phyloP scores from a whole-genome alignment of 1,139 yeast genomes.

The Candida sp. region DNA sequence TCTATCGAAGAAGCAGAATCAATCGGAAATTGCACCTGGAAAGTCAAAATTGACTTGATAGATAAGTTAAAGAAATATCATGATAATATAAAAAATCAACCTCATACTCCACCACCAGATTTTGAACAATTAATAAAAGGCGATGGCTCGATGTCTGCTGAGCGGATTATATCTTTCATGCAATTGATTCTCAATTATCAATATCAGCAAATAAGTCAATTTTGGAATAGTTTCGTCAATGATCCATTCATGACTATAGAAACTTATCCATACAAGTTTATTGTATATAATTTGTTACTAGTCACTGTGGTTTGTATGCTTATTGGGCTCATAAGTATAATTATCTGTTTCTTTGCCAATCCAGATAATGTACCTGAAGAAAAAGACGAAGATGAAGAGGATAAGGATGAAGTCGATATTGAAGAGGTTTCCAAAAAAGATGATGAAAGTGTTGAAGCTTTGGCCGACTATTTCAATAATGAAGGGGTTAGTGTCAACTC shows the following conservation, averaged over 20 bases:
- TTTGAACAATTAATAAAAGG: constrained; percentile 30
- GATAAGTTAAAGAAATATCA: constrained; percentile 28
- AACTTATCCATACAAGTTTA: constrained; percentile 45
- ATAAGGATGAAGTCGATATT: not conserved
- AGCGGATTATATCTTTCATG: constrained; percentile 15
- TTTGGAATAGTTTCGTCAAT: constrained; percentile 28
- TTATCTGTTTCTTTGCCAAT: constrained; percentile 15
- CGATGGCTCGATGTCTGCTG: constrained; percentile 13
- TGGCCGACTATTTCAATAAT: not conserved
- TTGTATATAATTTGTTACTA: constrained; percentile 41
- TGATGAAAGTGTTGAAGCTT: not conserved
- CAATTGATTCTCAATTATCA: constrained; percentile 15
- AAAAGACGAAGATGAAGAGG: constrained; percentile 2
- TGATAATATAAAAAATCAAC: constrained; percentile 32
- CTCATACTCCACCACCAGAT: constrained; percentile 31
- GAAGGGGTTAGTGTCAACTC: not conserved
- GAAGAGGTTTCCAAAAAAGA: not conserved
- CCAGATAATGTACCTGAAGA: constrained; percentile 17
- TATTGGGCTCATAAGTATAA: constrained; percentile 35
- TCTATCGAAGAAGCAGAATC: constrained; percentile 76
- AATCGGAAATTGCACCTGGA: constrained; percentile 74
- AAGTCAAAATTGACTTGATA: constrained; percentile 61
- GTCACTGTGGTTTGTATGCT: constrained; percentile 32
- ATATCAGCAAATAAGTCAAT: constrained; percentile 20
- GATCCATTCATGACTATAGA: constrained; percentile 42